phyloP scores from a whole-genome alignment of 1,139 yeast species.

The Pichia sp. region DNA sequence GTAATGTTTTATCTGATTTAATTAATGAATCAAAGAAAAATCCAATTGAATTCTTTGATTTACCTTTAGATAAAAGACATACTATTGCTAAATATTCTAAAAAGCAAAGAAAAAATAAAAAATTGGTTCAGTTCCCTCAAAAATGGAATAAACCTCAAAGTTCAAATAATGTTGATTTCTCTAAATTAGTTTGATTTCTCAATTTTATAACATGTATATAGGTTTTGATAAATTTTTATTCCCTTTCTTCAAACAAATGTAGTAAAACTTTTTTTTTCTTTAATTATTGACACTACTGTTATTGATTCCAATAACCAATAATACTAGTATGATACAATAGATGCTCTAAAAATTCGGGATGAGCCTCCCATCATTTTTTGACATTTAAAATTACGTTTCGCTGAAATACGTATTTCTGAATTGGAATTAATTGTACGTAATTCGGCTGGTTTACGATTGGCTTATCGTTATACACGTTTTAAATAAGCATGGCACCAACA shows the following conservation, averaged over 20 bases:
- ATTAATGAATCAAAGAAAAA: slow-evolving; percentile 59
- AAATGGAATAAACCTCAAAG: slow-evolving; percentile 48
- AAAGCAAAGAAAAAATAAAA: slow-evolving; percentile 30
- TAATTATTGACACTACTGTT: no score
- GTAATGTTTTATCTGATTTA: slow-evolving; percentile 55
- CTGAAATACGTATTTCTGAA: no score
- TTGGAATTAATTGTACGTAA: no score
- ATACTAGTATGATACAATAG: no score
- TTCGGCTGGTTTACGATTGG: no score
- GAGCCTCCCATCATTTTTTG: no score
- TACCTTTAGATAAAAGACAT: slow-evolving; percentile 80
- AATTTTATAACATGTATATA: neutral
- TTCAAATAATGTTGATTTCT: neutral
- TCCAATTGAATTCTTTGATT: slow-evolving; percentile 58
- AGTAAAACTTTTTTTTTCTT: no score
- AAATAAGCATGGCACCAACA: neutral
- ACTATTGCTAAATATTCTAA: slow-evolving; percentile 39
- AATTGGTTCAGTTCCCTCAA: slow-evolving; percentile 55
- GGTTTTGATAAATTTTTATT: no score
- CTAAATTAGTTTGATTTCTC: neutral
- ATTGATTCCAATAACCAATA: no score
- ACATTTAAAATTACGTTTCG: no score
- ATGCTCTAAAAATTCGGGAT: no score
- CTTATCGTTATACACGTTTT: neutral
- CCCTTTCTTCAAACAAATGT: no score